Evolutionary conservation across 768 basidiomycete genomes (phyloP), one percentile per base, ranked within the genome.

Genomic region (Collybia sp.): DNA sequence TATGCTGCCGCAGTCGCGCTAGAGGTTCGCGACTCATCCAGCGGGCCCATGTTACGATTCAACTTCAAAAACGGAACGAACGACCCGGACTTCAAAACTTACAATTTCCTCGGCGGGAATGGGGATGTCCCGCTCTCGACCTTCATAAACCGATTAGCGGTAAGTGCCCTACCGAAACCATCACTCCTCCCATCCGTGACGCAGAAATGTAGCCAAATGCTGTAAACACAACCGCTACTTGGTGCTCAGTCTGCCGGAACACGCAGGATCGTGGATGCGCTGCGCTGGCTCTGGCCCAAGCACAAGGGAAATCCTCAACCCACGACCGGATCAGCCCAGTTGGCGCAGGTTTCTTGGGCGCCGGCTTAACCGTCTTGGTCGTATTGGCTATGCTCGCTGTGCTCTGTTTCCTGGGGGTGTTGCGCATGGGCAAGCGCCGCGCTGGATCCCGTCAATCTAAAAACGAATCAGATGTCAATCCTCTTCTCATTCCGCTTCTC

Each of bases 291-390:
- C 53, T 65, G n/a, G 73, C 70, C 51, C 44, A 64, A 53, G 44
- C 64, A n/a, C 55, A 56, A 12, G 53, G 54, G 18, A 45, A 51
- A n/a, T 53, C 51, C 31, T 41, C 49, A 18, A 49, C 57, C 15
- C 66, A 70, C 39, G 63, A 68, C 34, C 53, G 50, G 11, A 71
- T 83, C 52, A 70, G 69, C 49, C 72, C 70, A 0, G 71, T 83
- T 6, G 83, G 79, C 6, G 82, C 83, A n/a, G 83, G 83, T 1
- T 80, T 83, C 64, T 65, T 85, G 12, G 83, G 83, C 20, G 83
- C 83, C 3, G 77, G 79, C 11, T 55, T 83, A 48, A 72, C 72
- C 11, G 54, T 80, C 33, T 72, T 63, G 4, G 66, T 77, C 10
- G 61, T 61, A 35, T 52, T 72, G 30, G 49, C 65, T 11, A 61